These are phyloP conservation scores for Eucalyptus marginata DNA, from an alignment of 345 rosid genomes.

Conservation along the genomic window DNA sequence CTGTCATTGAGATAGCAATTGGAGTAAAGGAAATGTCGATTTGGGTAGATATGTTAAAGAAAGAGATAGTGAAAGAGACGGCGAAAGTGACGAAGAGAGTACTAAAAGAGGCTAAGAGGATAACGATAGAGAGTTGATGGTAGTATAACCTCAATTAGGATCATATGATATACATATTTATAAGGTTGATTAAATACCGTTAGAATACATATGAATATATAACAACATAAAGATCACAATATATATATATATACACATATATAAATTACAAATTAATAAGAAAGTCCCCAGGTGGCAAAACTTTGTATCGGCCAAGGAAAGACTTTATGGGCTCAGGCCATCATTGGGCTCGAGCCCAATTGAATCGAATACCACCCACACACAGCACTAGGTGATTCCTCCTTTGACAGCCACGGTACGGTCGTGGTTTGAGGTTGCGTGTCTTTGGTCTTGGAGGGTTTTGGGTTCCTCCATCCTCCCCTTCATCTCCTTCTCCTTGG, in stretches of 20 bases:
- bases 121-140: neutral
- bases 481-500: neutral
- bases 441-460: neutral
- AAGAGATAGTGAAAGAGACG: neutral
- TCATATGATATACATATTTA: neutral
- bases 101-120: rapidly evolving
- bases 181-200: neutral
- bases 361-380: neutral
- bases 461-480: neutral
- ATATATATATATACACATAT: too few species aligned
- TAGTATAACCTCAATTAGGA: neutral
- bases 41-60: neutral
- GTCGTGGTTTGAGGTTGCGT: neutral
- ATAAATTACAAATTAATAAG: neutral
- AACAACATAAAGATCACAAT: neutral
- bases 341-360: neutral
- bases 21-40: neutral
- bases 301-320: neutral
- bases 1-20: neutral
- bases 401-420: neutral
- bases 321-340: neutral
- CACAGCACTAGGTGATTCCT: rapidly evolving
- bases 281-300: neutral
- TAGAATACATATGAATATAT: neutral
- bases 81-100: rapidly evolving